Conservation (phyloP, 306 rosid genomes). For the Cucurbita argyrosperma region DNA sequence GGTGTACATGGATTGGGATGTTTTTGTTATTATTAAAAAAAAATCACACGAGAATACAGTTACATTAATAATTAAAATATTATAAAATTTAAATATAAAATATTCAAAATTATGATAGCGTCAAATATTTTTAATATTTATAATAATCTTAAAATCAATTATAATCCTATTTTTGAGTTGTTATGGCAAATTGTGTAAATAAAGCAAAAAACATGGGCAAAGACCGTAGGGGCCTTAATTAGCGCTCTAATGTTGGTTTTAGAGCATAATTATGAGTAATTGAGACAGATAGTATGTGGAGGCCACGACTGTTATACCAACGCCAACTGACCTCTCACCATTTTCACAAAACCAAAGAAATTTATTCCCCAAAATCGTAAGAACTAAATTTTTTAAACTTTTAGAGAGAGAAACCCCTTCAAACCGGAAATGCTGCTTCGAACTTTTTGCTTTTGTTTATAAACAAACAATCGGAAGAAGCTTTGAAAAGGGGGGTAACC, state of each 20-base stretch:
- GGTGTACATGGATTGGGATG: no score
- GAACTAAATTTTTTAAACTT: background rate
- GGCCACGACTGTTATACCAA: conserved; percentile 42
- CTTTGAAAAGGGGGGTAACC: background rate
- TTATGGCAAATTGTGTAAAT: conserved; percentile 16
- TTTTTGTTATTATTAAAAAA: no score
- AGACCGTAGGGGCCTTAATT: conserved; percentile 6
- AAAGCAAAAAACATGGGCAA: conserved; percentile 1
- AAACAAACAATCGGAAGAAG: conserved; percentile 3
- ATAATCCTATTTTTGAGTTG: no score
- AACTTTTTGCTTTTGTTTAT: conserved; percentile 15
- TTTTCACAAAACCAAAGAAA: background rate
- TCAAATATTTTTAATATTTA: no score
- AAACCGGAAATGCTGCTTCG: conserved; percentile 16
- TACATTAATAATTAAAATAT: no score
- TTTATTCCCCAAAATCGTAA: background rate
- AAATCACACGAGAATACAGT: no score
- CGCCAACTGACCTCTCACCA: conserved; percentile 24
- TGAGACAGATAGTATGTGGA: conserved; percentile 27
- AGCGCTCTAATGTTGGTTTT: conserved; percentile 17
- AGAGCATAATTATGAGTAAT: conserved; percentile 19
- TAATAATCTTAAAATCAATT: no score
- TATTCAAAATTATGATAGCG: no score
- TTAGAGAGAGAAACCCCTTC: conserved; percentile 22
- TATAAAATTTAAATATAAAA: no score